A percentile compares a stretch with the other conserved stretches of the same genome.
phyloP scores from a whole-genome alignment of 345 rosid genomes.

The Eucalyptus lansdowneana region DNA sequence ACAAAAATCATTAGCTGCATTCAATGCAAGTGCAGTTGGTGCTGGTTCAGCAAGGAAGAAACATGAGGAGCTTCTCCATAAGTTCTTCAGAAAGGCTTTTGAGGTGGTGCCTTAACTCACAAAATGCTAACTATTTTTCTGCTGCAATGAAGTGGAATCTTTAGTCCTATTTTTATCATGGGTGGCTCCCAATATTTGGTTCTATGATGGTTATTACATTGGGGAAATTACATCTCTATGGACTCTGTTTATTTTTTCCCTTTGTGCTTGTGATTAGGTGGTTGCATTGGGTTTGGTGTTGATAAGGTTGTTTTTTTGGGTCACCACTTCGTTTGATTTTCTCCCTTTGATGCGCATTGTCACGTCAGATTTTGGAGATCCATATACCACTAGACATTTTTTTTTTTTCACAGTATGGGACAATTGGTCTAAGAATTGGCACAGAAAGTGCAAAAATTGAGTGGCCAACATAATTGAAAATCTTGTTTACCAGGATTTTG shows the following conservation, averaged over 20 bases:
- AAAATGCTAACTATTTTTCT: not conserved
- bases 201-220: not conserved
- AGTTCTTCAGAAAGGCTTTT: slow-evolving; percentile 68
- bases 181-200: not conserved
- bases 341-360: not conserved
- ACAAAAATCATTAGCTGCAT: slow-evolving; percentile 54
- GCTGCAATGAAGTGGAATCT: not conserved
- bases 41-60: slow-evolving; percentile 72
- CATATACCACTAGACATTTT: not conserved
- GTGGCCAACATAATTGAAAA: not conserved
- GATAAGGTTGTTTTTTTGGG: not conserved
- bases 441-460: not conserved
- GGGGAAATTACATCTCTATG: not conserved
- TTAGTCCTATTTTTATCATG: not conserved
- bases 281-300: not conserved
- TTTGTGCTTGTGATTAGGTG: not conserved
- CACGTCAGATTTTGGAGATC: not conserved
- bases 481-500: not conserved
- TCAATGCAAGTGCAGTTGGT: slow-evolving; percentile 78
- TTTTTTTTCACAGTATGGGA: not conserved
- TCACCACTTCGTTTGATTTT: not conserved
- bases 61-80: slow-evolving; percentile 79
- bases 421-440: not conserved
- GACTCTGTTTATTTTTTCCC: not conserved
- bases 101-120: slow-evolving; percentile 36